Conservation (phyloP, 1,139 yeast species). For the Torulaspora pretoriensis region DNA sequence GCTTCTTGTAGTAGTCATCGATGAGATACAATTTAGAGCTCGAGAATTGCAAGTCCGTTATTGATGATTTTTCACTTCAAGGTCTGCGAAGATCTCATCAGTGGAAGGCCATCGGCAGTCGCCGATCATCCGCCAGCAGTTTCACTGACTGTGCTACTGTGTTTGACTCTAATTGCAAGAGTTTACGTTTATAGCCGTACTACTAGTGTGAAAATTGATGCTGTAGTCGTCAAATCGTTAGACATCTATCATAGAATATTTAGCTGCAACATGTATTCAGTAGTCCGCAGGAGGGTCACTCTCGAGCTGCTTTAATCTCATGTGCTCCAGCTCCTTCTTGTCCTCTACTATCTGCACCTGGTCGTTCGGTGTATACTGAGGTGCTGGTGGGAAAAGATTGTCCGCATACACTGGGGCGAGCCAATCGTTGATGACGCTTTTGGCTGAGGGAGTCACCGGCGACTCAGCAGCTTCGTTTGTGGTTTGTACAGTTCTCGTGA, state of each 20-base stretch:
- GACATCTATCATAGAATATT: neutral
- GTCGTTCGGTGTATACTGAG: conserved; percentile 26
- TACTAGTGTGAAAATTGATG: neutral
- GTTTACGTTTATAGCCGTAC: neutral
- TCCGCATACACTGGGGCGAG: conserved; percentile 15
- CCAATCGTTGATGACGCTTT: conserved; percentile 19
- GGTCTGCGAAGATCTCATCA: no score
- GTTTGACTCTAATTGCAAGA: no score
- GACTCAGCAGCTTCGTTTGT: conserved; percentile 5
- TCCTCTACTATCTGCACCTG: conserved; percentile 26
- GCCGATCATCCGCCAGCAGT: no score
- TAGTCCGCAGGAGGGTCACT: conserved; percentile 37
- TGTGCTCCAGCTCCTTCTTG: conserved; percentile 37
- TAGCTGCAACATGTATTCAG: neutral
- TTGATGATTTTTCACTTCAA: conserved; percentile 5
- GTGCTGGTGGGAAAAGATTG: conserved; percentile 23
- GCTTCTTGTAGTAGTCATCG: neutral
- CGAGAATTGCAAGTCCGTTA: conserved; percentile 6
- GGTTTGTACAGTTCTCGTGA: neutral
- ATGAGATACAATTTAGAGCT: neutral
- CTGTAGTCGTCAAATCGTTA: conserved; percentile 2
- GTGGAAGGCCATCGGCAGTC: no score
- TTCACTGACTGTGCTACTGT: no score
- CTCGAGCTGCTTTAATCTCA: conserved; percentile 35
- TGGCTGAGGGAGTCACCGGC: conserved; percentile 10